These are phyloP conservation scores for Scorias spongiosa DNA, from an alignment of 2,329 filamentous ascomycete species.

Conservation along the genomic window DNA sequence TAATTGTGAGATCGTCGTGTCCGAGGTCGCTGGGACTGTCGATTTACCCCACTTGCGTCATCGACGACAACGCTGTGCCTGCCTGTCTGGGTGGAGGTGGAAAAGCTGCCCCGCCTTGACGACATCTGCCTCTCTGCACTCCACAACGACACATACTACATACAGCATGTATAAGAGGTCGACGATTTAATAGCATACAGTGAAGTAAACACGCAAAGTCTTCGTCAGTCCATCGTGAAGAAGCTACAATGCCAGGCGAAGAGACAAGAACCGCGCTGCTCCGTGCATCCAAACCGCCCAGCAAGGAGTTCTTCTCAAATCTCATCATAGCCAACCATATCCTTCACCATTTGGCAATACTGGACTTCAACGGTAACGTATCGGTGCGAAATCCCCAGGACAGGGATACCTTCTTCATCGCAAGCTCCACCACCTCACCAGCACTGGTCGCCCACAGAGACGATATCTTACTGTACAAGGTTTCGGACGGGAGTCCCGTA, in stretches of 20 bases:
- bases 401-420: conserved; percentile 33
- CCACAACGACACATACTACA: no score
- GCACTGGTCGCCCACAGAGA: conserved; percentile 28
- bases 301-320: conserved; percentile 13
- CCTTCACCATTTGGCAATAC: conserved; percentile 34
- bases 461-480: conserved; percentile 34
- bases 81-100: no score
- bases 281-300: conserved; percentile 14
- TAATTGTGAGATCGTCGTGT: no score
- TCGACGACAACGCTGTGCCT: no score
- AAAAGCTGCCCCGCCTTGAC: neutral
- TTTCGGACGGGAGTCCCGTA: conserved; percentile 22
- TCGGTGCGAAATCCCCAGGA: conserved; percentile 36
- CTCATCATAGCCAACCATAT: conserved; percentile 37
- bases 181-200: no score
- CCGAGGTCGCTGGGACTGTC: no score
- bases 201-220: neutral
- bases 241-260: neutral
- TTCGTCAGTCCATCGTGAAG: neutral
- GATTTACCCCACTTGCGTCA: no score
- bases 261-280: conserved; percentile 10
- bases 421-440: conserved; percentile 29
- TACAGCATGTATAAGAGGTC: no score
- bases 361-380: conserved; percentile 40
- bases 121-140: no score